These are phyloP conservation scores for Moricandia arvensis DNA, from an alignment of 345 rosid species.

Conservation along the genomic window DNA sequence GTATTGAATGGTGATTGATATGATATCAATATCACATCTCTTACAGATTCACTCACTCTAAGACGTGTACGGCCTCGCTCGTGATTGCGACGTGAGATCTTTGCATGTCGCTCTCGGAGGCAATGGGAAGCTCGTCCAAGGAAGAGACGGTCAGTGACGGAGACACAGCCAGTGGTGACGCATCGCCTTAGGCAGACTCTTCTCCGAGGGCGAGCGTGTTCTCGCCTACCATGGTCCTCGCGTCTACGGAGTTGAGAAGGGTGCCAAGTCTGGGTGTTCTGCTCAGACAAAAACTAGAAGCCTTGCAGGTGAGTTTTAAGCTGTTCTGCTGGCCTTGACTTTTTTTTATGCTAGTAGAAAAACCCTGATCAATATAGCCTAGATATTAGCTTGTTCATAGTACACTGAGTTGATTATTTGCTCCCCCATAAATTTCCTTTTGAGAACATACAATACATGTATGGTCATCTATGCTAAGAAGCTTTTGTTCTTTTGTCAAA, in stretches of 20 bases:
- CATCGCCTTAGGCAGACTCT: constrained; percentile 27
- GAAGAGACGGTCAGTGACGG: constrained; percentile 69
- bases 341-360: background rate
- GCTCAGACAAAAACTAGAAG: constrained; percentile 55
- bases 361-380: background rate
- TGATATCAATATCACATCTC: too few relatives aligned
- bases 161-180: constrained; percentile 68
- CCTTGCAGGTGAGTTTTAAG: constrained; percentile 49
- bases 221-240: too few relatives aligned
- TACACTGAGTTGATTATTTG: background rate
- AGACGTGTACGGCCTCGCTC: too few relatives aligned
- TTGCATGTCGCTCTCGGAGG: too few relatives aligned
- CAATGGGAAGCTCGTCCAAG: constrained; percentile 85
- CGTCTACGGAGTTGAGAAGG: constrained; percentile 21
- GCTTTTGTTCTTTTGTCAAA: constrained; percentile 2
- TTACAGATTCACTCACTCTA: too few relatives aligned
- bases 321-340: background rate
- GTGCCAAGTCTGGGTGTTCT: constrained; percentile 59
- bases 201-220: too few relatives aligned
- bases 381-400: background rate
- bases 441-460: background rate
- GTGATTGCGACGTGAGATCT: too few relatives aligned
- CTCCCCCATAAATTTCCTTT: background rate
- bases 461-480: background rate
- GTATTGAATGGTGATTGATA: too few relatives aligned